Conservation (phyloP, 164 flowering plant species). For the Paratinospora sagittata region DNA sequence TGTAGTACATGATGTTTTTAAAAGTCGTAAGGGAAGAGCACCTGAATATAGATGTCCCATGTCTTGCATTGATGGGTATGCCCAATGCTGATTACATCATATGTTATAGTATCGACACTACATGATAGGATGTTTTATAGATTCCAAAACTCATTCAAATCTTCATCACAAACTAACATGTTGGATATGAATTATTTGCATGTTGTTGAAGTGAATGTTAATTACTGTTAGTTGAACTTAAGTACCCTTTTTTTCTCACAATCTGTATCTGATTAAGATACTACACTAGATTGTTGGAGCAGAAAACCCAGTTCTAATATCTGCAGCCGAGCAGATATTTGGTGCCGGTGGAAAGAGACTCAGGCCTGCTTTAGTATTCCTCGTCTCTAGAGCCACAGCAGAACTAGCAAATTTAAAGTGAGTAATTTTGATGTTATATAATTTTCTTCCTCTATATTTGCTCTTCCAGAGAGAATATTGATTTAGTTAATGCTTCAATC, state of each 20-base stretch:
- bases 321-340: conserved; percentile 97
- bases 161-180: not conserved
- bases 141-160: no score
- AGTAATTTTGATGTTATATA: conserved; percentile 12
- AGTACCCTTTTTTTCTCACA: not conserved
- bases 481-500: conserved; percentile 7
- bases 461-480: not conserved
- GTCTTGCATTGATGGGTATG: no score
- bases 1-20: no score
- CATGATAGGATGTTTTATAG: no score
- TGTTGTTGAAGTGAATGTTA: not conserved
- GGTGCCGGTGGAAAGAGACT: conserved; percentile 98
- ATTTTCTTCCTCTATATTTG: not conserved
- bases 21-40: no score
- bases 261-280: conserved; percentile 28
- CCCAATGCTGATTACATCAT: no score
- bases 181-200: not conserved
- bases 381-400: conserved; percentile 86
- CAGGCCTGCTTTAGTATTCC: conserved; percentile 91
- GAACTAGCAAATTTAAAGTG: conserved; percentile 64
- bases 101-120: no score
- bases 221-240: no score
- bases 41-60: no score
- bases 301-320: conserved; percentile 86
- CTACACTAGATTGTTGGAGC: conserved; percentile 80